Evolutionary conservation across 2,329 filamentous ascomycete species (phyloP), one percentile per base, ranked within the genome.

Genomic region (Sporothrix globosa): DNA sequence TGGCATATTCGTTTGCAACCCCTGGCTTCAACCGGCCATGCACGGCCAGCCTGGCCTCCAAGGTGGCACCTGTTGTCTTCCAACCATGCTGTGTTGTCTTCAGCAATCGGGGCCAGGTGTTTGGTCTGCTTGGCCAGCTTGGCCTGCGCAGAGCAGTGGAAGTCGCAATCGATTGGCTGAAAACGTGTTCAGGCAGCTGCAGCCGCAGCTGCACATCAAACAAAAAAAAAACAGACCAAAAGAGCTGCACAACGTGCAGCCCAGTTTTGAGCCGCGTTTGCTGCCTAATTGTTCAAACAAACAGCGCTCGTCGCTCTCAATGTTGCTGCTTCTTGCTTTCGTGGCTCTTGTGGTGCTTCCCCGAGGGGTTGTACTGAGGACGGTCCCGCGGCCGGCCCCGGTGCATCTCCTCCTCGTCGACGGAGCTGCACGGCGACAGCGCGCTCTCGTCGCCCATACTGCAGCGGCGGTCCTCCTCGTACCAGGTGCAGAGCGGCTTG

Each of bases 401-500:
- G 74, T 79, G 77, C 74, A 81, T 78, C 74, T 82, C 80, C 56
- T 81, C 79, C 63, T 78, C 78, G 67, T 74, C 70, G 60, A 73
- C 58, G 53, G 69, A 73, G 67, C 72, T 73, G 54, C 71, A 66
- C 7, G 72, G 70, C 44, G 73, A 73, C 54, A 56, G 67, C 13
- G 70, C 69, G 48, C 69, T 11, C 24, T 73, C 69, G 11, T 74
- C 74, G 30, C 76, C 77, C 70, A 76, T 78, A 78, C 80, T 83
- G 67, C 82, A 76, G 21, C 81, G 79, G 54, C 84, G 81, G 73
- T 87, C 85, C 79, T 88, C 86, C 78, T 88, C 86, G 77, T 88
- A 87, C 86, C 86, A 88, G 19, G 83, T 79, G 77, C 85, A 86
- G 54, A 88, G 77, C 52, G 85, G 82, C 82, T 88, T 88, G 75